These are phyloP conservation scores for Mesostigma viride DNA, from an alignment of 139 green algal genomes.

Conservation along the genomic window DNA sequence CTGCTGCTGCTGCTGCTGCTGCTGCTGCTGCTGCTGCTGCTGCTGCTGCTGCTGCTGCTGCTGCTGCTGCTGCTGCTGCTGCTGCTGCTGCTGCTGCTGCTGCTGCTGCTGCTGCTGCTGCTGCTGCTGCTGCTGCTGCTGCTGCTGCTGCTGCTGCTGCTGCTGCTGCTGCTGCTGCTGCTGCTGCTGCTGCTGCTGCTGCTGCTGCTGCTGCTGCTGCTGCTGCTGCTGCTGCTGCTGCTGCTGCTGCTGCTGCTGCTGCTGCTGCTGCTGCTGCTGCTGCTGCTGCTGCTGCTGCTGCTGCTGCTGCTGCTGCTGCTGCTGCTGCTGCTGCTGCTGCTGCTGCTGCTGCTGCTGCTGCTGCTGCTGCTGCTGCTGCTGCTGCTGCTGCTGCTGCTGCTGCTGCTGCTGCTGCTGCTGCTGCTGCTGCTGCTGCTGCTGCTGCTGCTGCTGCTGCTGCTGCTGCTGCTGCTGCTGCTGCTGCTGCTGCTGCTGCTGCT, in stretches of 20 bases:
- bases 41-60: no score
- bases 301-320: neutral
- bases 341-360: neutral
- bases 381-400: neutral
- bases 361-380: neutral
- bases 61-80: conserved; percentile 18
- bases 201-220: neutral
- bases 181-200: conserved; percentile 13
- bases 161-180: conserved; percentile 15
- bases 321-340: neutral
- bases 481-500: neutral
- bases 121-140: conserved; percentile 13
- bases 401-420: neutral
- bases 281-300: neutral
- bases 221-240: neutral
- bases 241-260: neutral
- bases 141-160: conserved; percentile 22
- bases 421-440: neutral
- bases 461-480: neutral
- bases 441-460: neutral
- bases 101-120: conserved; percentile 21
- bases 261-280: neutral
- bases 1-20: no score
- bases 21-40: no score
- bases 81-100: conserved; percentile 18